Evolutionary conservation across 116 monocot genomes (phyloP).

Genomic region (Zostera marina): DNA sequence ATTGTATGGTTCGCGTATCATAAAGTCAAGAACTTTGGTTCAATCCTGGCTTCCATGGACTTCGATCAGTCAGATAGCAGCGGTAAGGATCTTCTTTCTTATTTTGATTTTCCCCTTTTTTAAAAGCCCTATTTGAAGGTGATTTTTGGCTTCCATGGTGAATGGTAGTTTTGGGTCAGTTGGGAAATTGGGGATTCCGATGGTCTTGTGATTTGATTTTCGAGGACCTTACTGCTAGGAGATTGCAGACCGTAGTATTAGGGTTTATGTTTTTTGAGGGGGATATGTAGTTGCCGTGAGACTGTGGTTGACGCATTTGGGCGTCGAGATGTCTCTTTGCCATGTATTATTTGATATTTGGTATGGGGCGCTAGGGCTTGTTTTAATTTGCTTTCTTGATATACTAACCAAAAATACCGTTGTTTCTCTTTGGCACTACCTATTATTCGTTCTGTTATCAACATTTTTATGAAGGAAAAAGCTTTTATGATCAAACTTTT

Average conservation of each 20-base stretch:
- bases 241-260: background rate
- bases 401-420: too few relatives aligned
- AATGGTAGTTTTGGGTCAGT: background rate
- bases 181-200: background rate
- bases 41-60: constrained; percentile 12
- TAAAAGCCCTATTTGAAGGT: background rate
- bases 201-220: background rate
- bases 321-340: background rate
- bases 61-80: constrained; percentile 35
- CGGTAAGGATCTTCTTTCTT: constrained; percentile 15
- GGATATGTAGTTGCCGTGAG: too few relatives aligned
- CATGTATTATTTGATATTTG: too few relatives aligned
- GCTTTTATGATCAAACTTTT: too few relatives aligned
- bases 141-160: background rate
- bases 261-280: background rate
- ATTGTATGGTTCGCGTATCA: background rate
- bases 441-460: too few relatives aligned
- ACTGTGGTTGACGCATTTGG: background rate
- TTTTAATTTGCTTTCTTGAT: too few relatives aligned
- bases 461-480: too few relatives aligned
- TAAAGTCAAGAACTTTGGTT: background rate
- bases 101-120: background rate
- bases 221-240: background rate
- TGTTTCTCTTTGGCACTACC: too few relatives aligned
- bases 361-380: too few relatives aligned